phyloP scores from a whole-genome alignment of 2,329 filamentous ascomycete species.

The Nemania sp. region DNA sequence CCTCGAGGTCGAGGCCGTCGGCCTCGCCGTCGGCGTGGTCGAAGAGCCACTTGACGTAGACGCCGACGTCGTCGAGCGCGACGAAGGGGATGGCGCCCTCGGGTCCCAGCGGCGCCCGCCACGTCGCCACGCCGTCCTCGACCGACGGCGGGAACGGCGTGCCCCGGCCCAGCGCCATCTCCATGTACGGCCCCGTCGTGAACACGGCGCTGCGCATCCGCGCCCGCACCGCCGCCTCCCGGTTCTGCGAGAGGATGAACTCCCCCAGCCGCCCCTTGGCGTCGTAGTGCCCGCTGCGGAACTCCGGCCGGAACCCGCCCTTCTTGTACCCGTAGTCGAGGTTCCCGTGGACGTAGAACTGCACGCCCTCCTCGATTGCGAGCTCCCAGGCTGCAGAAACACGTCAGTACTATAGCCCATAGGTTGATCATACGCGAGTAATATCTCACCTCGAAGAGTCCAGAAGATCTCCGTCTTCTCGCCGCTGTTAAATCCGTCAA shows the following conservation, averaged over 20 bases:
- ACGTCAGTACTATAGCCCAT: too few species aligned
- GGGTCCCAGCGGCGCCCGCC: slow-evolving; percentile 40
- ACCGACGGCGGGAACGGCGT: slow-evolving; percentile 48
- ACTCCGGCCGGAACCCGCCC: slow-evolving; percentile 50
- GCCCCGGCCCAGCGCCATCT: slow-evolving; percentile 45
- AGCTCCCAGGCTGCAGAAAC: slow-evolving; percentile 42
- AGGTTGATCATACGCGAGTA: not conserved
- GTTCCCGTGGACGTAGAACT: slow-evolving; percentile 53
- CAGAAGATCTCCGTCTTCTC: slow-evolving; percentile 58
- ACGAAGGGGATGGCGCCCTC: slow-evolving; percentile 48
- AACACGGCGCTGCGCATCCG: slow-evolving; percentile 60
- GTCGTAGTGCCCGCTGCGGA: slow-evolving; percentile 54
- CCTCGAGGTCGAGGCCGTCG: slow-evolving; percentile 51
- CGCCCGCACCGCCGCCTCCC: slow-evolving; percentile 33
- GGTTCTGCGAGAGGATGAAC: slow-evolving; percentile 51
- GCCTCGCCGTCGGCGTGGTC: slow-evolving; percentile 49
- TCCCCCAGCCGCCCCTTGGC: slow-evolving; percentile 51
- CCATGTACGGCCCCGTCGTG: slow-evolving; percentile 60
- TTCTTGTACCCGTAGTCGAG: slow-evolving; percentile 56
- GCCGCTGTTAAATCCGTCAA: slow-evolving; percentile 58
- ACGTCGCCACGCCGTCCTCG: slow-evolving; percentile 39
- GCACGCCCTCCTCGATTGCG: slow-evolving; percentile 48
- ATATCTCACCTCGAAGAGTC: slow-evolving; percentile 43
- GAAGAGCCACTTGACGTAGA: slow-evolving; percentile 54
- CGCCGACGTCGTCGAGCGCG: slow-evolving; percentile 51